Conservation (phyloP, 192 early-diverging fungal species). For the Podila clonocystis region DNA sequence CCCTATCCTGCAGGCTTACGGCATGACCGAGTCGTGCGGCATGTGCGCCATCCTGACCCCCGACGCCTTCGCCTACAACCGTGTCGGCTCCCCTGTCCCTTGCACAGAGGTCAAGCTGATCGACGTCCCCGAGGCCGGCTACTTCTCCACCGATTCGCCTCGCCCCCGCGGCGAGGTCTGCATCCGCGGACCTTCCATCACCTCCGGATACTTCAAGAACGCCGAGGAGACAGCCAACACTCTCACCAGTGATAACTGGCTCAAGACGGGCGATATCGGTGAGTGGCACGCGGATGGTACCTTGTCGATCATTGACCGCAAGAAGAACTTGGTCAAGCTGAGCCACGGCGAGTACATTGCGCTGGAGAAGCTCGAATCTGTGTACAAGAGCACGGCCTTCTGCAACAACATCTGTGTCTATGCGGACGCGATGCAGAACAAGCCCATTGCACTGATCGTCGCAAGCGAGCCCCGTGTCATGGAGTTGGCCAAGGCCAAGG, state of each 20-base stretch:
- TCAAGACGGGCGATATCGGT: slow-evolving; percentile 87
- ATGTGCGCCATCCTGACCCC: slow-evolving; percentile 74
- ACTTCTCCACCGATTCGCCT: slow-evolving; percentile 61
- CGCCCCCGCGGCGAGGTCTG: slow-evolving; percentile 83
- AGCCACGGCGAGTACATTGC: slow-evolving; percentile 90
- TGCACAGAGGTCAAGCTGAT: slow-evolving; percentile 81
- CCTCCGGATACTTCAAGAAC: slow-evolving; percentile 78
- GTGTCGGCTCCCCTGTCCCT: slow-evolving; percentile 79
- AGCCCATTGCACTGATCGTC: slow-evolving; percentile 77
- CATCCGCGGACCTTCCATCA: slow-evolving; percentile 79
- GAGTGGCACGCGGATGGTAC: slow-evolving; percentile 77
- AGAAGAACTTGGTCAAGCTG: slow-evolving; percentile 91
- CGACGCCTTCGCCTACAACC: slow-evolving; percentile 59
- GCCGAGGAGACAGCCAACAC: slow-evolving; percentile 64
- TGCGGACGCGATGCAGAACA: slow-evolving; percentile 70
- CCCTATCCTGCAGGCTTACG: slow-evolving; percentile 86
- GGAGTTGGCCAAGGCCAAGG: slow-evolving; percentile 42
- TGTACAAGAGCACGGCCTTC: slow-evolving; percentile 76
- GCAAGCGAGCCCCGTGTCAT: slow-evolving; percentile 62
- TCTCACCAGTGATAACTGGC: slow-evolving; percentile 78
- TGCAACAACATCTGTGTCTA: slow-evolving; percentile 79
- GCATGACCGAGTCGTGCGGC: slow-evolving; percentile 81
- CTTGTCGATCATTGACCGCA: slow-evolving; percentile 85
- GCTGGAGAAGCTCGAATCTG: slow-evolving; percentile 88
- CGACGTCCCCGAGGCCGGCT: slow-evolving; percentile 66